Conservation (phyloP, 768 basidiomycete species). For the Agrocybe pediades region DNA sequence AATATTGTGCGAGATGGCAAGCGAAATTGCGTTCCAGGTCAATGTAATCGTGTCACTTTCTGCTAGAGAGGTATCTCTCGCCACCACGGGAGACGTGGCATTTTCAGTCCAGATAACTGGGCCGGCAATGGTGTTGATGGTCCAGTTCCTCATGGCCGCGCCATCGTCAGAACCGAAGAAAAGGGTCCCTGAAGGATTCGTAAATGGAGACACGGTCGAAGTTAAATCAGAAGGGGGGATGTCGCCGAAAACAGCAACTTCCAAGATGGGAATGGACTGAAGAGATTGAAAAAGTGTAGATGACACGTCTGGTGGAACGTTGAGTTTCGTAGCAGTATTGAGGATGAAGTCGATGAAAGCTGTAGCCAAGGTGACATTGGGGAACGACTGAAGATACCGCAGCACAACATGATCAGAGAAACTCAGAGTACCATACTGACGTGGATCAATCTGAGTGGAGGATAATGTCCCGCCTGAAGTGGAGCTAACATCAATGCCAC, state of each 20-base stretch:
- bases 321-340: constrained; percentile 24
- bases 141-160: constrained; percentile 52
- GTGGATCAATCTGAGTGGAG: constrained; percentile 42
- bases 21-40: constrained; percentile 49
- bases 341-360: constrained; percentile 54
- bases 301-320: constrained; percentile 41
- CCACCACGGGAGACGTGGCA: constrained; percentile 49
- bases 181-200: constrained; percentile 46
- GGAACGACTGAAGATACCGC: constrained; percentile 54
- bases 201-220: constrained; percentile 51
- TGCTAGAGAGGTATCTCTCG: constrained; percentile 48
- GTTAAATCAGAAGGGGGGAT: constrained; percentile 48
- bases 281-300: constrained; percentile 42
- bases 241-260: constrained; percentile 67
- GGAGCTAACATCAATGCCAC: constrained; percentile 40
- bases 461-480: constrained; percentile 34
- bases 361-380: constrained; percentile 42
- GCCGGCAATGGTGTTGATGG: constrained; percentile 40
- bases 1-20: constrained; percentile 33
- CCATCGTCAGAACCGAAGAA: constrained; percentile 64
- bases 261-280: constrained; percentile 51
- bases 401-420: constrained; percentile 60
- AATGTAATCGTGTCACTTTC: constrained; percentile 41
- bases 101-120: constrained; percentile 55
- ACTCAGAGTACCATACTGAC: constrained; percentile 55